Conservation (phyloP, 106 monocot species). For the Agapanthus africanus region DNA sequence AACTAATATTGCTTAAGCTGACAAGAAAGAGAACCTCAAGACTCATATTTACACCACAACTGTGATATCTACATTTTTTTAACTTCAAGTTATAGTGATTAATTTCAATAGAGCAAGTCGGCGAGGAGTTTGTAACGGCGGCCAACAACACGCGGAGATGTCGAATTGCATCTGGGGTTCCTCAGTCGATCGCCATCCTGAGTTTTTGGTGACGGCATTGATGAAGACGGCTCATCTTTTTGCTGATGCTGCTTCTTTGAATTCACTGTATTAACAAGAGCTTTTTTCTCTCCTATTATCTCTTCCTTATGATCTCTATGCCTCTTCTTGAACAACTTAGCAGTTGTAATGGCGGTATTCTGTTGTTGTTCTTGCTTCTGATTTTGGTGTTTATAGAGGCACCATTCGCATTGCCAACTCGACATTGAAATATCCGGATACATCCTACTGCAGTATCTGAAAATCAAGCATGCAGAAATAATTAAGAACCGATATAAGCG, state of each 20-base stretch:
- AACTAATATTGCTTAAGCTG: no score
- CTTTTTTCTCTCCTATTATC: not conserved
- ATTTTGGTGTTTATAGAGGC: not conserved
- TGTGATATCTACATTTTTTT: not conserved
- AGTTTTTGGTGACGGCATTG: not conserved
- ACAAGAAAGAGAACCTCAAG: not conserved
- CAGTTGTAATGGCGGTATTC: not conserved
- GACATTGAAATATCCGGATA: not conserved
- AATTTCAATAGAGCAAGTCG: not conserved
- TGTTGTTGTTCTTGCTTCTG: not conserved
- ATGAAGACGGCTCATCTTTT: not conserved
- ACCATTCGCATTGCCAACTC: constrained; percentile 5
- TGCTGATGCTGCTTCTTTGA: constrained; percentile 9
- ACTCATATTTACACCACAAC: not conserved
- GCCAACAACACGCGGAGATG: not conserved
- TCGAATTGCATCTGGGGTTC: not conserved
- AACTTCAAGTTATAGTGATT: no score
- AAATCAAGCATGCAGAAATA: not conserved
- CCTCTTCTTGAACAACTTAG: not conserved
- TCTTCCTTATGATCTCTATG: not conserved
- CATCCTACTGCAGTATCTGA: constrained; percentile 6
- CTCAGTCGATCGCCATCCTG: not conserved
- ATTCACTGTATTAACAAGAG: not conserved
- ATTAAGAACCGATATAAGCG: not conserved
- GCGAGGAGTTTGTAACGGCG: constrained; percentile 3